Percentiles rank a stretch among this genome's conserved stretches.
Conservation (phyloP, 495 filamentous ascomycete species). For the Lindgomyces ingoldianus region DNA sequence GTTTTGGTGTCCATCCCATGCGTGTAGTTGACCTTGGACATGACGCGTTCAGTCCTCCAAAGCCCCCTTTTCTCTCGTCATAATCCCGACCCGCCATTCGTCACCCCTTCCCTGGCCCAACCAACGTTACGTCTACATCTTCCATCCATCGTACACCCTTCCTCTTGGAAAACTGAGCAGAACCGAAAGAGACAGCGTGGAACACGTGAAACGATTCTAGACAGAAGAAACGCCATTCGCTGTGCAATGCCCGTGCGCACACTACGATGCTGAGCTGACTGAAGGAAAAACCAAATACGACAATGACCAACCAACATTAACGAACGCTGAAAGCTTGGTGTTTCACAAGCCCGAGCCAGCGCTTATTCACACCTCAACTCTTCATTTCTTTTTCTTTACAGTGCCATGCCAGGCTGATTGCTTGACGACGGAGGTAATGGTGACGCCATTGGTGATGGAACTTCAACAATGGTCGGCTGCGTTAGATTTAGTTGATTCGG, state of each 20-base stretch:
- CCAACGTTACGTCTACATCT: not conserved
- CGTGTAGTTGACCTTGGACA: not conserved
- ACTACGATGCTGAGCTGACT: not conserved
- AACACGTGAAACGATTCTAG: not conserved
- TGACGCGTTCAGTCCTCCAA: conserved; percentile 2
- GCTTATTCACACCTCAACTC: not conserved
- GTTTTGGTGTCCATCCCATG: not conserved
- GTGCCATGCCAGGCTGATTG: conserved; percentile 17
- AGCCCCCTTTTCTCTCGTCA: not conserved
- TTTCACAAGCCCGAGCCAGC: not conserved
- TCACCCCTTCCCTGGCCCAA: not conserved
- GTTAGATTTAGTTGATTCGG: conserved; percentile 9
- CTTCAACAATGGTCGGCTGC: conserved; percentile 33
- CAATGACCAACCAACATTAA: not conserved
- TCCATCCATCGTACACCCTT: not conserved
- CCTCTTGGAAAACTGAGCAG: not conserved
- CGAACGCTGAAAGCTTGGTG: too few relatives aligned
- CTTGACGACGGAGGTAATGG: conserved; percentile 2
- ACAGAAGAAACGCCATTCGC: conserved; percentile 18
- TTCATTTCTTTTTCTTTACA: not conserved
- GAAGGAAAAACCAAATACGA: conserved; percentile 1
- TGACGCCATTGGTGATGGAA: conserved; percentile 25
- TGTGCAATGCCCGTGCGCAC: conserved; percentile 12
- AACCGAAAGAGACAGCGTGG: not conserved
- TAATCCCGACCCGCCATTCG: not conserved